Evolutionary conservation across 768 basidiomycete genomes (phyloP).

Genomic region (Serendipita vermifera): DNA sequence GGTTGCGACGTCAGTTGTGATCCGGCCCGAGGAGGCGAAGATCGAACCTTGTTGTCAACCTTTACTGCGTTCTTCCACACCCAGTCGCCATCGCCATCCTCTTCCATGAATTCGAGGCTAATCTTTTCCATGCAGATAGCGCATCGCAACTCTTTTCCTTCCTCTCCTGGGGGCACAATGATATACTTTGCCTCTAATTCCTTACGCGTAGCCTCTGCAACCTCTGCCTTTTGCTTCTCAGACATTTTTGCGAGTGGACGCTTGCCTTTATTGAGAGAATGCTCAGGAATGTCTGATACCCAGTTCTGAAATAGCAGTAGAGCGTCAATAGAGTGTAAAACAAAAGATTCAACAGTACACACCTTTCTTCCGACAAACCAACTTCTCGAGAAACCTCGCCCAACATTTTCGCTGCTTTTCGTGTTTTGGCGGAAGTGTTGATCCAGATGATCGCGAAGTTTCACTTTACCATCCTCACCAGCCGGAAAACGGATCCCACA

Average conservation of each 20-base stretch:
- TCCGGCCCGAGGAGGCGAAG: slow-evolving; percentile 10
- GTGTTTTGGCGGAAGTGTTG: slow-evolving; percentile 93
- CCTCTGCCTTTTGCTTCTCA: slow-evolving; percentile 37
- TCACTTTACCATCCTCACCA: slow-evolving; percentile 53
- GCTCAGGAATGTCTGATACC: slow-evolving; percentile 53
- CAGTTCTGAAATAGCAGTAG: slow-evolving; percentile 51
- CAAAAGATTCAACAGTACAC: slow-evolving; percentile 21
- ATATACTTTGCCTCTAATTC: slow-evolving; percentile 74
- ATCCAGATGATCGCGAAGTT: slow-evolving; percentile 80
- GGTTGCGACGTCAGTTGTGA: neutral
- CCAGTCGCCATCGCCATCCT: slow-evolving; percentile 79
- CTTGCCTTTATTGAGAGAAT: slow-evolving; percentile 48
- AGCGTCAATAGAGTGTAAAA: slow-evolving; percentile 9
- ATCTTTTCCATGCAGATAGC: slow-evolving; percentile 93
- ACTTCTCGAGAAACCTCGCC: slow-evolving; percentile 76
- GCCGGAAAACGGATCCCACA: slow-evolving; percentile 83
- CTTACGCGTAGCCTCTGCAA: slow-evolving; percentile 48
- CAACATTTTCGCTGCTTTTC: slow-evolving; percentile 61
- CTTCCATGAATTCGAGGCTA: slow-evolving; percentile 84
- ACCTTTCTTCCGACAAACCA: slow-evolving; percentile 84
- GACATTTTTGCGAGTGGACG: slow-evolving; percentile 39
- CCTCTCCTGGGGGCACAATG: slow-evolving; percentile 80
- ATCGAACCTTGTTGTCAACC: slow-evolving; percentile 69
- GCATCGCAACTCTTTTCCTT: slow-evolving; percentile 72
- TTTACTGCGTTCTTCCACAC: slow-evolving; percentile 86